A percentile compares a stretch with the other conserved stretches of the same genome.
phyloP scores from a whole-genome alignment of 768 basidiomycete species.

The Rhodotorula toruloides region DNA sequence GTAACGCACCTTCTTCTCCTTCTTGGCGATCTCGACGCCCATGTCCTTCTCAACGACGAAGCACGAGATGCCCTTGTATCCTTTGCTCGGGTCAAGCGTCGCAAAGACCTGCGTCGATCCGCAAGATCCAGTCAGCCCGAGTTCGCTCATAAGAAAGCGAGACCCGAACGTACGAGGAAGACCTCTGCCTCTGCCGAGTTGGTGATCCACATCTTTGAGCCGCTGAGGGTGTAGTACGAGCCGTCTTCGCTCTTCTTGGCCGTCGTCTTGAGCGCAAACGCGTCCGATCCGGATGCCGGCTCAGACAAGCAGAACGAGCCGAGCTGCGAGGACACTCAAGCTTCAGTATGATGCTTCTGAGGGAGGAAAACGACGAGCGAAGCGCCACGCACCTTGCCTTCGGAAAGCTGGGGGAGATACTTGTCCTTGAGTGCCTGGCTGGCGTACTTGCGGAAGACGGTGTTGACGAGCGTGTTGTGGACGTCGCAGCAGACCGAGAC shows the following conservation, averaged over 20 bases:
- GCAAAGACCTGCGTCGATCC: slow-evolving; percentile 83
- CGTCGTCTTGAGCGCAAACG: slow-evolving; percentile 90
- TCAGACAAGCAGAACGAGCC: slow-evolving; percentile 96
- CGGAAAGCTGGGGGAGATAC: slow-evolving; percentile 77
- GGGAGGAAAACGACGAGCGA: background rate
- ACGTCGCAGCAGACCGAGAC: slow-evolving; percentile 97
- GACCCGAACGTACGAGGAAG: slow-evolving; percentile 40
- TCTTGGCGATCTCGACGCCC: slow-evolving; percentile 96
- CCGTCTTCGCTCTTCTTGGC: slow-evolving; percentile 71
- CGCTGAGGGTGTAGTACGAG: slow-evolving; percentile 78
- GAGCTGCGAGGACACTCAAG: slow-evolving; percentile 55
- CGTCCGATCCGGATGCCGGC: slow-evolving; percentile 87
- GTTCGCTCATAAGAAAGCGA: background rate
- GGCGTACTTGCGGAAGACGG: slow-evolving; percentile 80
- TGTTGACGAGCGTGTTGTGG: slow-evolving; percentile 97
- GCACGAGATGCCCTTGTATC: slow-evolving; percentile 99
- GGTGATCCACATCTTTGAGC: slow-evolving; percentile 71
- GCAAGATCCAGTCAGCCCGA: slow-evolving; percentile 57
- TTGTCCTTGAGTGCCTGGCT: slow-evolving; percentile 76
- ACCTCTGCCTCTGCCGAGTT: slow-evolving; percentile 43
- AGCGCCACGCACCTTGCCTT: slow-evolving; percentile 58
- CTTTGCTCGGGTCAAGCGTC: slow-evolving; percentile 85
- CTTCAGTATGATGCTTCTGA: background rate
- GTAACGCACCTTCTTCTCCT: slow-evolving; percentile 71
- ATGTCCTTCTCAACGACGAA: slow-evolving; percentile 93